phyloP scores from a whole-genome alignment of 2,329 filamentous ascomycete species.

The Ceratocystis diversiconidia region DNA sequence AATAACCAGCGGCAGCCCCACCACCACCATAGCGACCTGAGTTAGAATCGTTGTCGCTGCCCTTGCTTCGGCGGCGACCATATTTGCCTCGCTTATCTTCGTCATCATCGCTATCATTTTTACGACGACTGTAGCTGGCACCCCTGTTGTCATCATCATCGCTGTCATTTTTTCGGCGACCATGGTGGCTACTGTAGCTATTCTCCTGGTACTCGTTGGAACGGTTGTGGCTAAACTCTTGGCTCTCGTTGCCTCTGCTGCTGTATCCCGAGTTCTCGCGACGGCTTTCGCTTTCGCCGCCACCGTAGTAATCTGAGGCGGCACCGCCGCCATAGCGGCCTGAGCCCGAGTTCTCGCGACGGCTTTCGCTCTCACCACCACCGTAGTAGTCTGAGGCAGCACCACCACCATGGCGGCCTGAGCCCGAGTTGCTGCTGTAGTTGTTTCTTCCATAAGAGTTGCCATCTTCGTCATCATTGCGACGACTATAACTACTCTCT shows the following conservation, averaged over 20 bases:
- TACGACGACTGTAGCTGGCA: constrained; percentile 25
- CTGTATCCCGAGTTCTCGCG: constrained; percentile 23
- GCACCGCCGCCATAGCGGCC: constrained; percentile 32
- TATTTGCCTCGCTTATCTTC: constrained; percentile 11
- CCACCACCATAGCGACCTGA: constrained; percentile 26
- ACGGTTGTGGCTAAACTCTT: constrained; percentile 46
- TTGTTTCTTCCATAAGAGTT: constrained; percentile 6
- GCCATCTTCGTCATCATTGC: constrained; percentile 5
- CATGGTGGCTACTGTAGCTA: constrained; percentile 47
- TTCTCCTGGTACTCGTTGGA: constrained; percentile 33
- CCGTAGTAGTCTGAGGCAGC: constrained; percentile 37
- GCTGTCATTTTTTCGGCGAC: constrained; percentile 44
- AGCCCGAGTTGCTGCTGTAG: constrained; percentile 9
- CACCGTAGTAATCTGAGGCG: constrained; percentile 36
- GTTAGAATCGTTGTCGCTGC: constrained; percentile 9
- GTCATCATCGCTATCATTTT: constrained; percentile 13
- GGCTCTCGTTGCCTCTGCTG: constrained; percentile 34
- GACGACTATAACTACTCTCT: constrained; percentile 9
- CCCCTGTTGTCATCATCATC: constrained; percentile 21
- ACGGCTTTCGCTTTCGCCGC: constrained; percentile 32
- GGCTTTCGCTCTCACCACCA: constrained; percentile 33
- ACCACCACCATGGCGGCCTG: constrained; percentile 30
- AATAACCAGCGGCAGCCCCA: constrained; percentile 35
- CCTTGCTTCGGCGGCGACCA: constrained; percentile 7
- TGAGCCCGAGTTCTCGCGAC: constrained; percentile 18